Conservation (phyloP, 116 monocot genomes). For the Phalaenopsis hybrid region DNA sequence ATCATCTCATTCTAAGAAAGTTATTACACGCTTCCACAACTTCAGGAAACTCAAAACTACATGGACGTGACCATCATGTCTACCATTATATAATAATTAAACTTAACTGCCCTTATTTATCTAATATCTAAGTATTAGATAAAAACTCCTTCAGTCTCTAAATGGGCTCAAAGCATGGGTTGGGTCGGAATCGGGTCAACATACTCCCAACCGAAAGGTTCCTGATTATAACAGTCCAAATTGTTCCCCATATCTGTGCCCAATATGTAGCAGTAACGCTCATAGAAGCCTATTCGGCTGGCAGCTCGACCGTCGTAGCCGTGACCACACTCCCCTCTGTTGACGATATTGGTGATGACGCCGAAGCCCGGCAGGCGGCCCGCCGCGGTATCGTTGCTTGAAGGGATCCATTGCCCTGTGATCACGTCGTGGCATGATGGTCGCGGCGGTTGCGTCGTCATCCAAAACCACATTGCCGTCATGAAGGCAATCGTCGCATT, state of each 20-base stretch:
- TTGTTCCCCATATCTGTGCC: neutral
- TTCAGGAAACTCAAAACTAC: too few species aligned
- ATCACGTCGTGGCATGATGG: slow-evolving; percentile 62
- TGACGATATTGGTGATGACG: slow-evolving; percentile 61
- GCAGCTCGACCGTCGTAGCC: neutral
- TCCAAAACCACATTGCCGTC: slow-evolving; percentile 75
- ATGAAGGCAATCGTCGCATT: slow-evolving; percentile 48
- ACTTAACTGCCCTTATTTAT: too few species aligned
- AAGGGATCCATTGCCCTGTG: slow-evolving; percentile 52
- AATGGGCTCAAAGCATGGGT: too few species aligned
- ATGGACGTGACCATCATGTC: too few species aligned
- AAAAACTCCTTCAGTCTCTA: too few species aligned
- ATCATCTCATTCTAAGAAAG: too few species aligned
- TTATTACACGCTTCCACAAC: too few species aligned
- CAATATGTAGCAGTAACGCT: slow-evolving; percentile 8
- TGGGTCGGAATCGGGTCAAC: neutral
- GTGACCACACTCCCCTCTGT: slow-evolving; percentile 56
- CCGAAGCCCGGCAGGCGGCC: slow-evolving; percentile 46
- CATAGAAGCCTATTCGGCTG: slow-evolving; percentile 11
- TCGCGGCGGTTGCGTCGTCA: slow-evolving; percentile 60
- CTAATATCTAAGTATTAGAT: too few species aligned
- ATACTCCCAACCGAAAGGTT: slow-evolving; percentile 7
- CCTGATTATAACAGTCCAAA: slow-evolving; percentile 13
- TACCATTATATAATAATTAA: too few species aligned
- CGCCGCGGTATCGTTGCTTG: slow-evolving; percentile 25